Conservation (phyloP, 768 basidiomycete species). For the Cubamyces lactineus region DNA sequence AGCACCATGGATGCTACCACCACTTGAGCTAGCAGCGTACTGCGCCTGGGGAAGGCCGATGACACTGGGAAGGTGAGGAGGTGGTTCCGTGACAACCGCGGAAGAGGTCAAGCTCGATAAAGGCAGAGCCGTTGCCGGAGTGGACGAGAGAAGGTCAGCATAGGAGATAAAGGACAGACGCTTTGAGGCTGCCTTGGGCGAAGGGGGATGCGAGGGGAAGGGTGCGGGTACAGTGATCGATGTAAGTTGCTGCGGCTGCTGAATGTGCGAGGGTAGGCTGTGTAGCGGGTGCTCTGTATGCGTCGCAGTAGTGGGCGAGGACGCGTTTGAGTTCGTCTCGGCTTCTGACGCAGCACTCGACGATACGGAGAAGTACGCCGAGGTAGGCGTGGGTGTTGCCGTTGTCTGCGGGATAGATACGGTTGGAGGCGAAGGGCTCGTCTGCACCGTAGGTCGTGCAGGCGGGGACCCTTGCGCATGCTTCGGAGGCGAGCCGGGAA, state of each 20-base stretch:
- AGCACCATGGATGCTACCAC: constrained; percentile 31
- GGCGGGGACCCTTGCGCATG: constrained; percentile 26
- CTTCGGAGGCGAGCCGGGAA: constrained; percentile 24
- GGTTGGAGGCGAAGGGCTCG: constrained; percentile 20
- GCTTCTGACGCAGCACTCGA: constrained; percentile 27
- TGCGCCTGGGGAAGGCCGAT: constrained; percentile 44
- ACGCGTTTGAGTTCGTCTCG: constrained; percentile 38
- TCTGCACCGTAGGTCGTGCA: constrained; percentile 35
- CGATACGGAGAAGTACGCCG: constrained; percentile 49
- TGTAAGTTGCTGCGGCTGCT: constrained; percentile 25
- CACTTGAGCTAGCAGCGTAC: constrained; percentile 35
- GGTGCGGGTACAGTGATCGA: constrained; percentile 32
- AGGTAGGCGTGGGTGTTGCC: constrained; percentile 45
- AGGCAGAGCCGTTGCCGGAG: constrained; percentile 71
- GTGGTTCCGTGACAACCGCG: constrained; percentile 57
- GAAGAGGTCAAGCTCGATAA: constrained; percentile 75
- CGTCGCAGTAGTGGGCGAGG: constrained; percentile 44
- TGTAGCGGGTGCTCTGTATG: constrained; percentile 36
- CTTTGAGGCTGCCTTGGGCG: constrained; percentile 57
- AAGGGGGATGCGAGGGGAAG: constrained; percentile 42
- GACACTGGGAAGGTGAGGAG: constrained; percentile 75
- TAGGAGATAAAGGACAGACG: constrained; percentile 91
- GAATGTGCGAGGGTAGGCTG: constrained; percentile 27
- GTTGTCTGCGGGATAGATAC: constrained; percentile 18
- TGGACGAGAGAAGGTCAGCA: constrained; percentile 78